These are phyloP conservation scores for Dendrobium nobile DNA, from an alignment of 106 monocot species.

Conservation along the genomic window DNA sequence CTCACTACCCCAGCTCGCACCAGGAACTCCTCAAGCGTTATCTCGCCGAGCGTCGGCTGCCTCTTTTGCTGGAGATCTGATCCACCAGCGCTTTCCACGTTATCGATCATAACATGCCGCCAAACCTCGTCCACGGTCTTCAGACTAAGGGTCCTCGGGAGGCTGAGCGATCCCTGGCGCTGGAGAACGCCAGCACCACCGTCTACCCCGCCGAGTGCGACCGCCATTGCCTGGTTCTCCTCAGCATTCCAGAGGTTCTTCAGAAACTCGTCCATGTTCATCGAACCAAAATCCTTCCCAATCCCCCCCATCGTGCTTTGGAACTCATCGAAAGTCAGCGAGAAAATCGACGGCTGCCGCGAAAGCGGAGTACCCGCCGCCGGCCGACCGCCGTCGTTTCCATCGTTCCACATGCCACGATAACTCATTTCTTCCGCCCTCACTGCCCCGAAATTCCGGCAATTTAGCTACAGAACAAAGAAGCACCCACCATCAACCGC, in stretches of 20 bases:
- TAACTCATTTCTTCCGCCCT: not conserved
- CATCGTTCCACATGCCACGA: not conserved
- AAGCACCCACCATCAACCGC: not conserved
- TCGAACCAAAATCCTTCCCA: constrained; percentile 73
- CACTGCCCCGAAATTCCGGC: not conserved
- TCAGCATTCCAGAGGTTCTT: constrained; percentile 64
- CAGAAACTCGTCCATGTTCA: constrained; percentile 83
- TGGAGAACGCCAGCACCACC: constrained; percentile 11
- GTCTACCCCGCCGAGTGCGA: not conserved
- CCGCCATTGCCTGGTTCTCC: constrained; percentile 43
- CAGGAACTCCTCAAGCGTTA: constrained; percentile 74
- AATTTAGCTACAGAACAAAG: not conserved
- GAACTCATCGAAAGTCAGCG: constrained; percentile 72
- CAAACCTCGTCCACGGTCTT: constrained; percentile 91
- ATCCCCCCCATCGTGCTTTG: constrained; percentile 49
- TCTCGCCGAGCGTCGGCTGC: constrained; percentile 64
- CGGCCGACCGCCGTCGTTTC: not conserved
- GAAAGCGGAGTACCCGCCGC: constrained; percentile 24
- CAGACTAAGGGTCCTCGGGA: constrained; percentile 40
- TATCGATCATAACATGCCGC: constrained; percentile 39
- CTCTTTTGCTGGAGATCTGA: constrained; percentile 13
- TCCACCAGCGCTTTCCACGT: not conserved
- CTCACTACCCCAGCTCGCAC: constrained; percentile 57
- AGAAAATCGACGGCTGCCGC: constrained; percentile 64
- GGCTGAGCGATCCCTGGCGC: constrained; percentile 34